Conservation (phyloP, 176 grass and related monocot genomes). For the Cymbopogon citratus region DNA sequence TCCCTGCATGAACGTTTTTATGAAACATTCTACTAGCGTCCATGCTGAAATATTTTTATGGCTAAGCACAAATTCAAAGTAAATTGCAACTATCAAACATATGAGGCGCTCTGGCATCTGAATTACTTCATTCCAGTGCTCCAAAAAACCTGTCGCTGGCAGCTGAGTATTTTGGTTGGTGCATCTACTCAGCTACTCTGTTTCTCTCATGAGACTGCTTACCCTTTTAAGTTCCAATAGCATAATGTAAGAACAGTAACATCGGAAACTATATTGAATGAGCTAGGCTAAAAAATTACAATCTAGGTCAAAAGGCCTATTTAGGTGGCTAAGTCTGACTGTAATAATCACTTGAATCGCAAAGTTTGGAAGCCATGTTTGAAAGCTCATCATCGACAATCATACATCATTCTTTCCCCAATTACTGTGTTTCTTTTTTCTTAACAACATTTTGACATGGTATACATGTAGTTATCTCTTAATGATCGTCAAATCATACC, state of each 20-base stretch:
- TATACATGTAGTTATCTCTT: background rate
- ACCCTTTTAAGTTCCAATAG: background rate
- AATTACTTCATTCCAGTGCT: no score
- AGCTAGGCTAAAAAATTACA: background rate
- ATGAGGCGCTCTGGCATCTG: background rate
- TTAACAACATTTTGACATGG: background rate
- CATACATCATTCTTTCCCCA: background rate
- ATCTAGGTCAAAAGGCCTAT: slow-evolving; percentile 27
- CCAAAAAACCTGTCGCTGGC: background rate
- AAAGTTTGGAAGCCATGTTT: background rate
- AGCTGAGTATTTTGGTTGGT: background rate
- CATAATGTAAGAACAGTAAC: background rate
- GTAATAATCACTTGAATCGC: slow-evolving; percentile 13
- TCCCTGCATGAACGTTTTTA: background rate
- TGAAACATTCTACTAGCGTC: background rate
- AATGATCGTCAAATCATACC: background rate
- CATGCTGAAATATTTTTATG: background rate
- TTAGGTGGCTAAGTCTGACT: slow-evolving; percentile 17
- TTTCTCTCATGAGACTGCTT: background rate
- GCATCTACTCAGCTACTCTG: background rate
- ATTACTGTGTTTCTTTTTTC: background rate
- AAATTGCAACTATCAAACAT: background rate
- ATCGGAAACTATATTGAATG: background rate
- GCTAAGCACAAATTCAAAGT: background rate
- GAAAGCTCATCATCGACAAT: background rate